phyloP scores from a whole-genome alignment of 2,329 filamentous ascomycete genomes.

The Colletotrichum simmondsii region DNA sequence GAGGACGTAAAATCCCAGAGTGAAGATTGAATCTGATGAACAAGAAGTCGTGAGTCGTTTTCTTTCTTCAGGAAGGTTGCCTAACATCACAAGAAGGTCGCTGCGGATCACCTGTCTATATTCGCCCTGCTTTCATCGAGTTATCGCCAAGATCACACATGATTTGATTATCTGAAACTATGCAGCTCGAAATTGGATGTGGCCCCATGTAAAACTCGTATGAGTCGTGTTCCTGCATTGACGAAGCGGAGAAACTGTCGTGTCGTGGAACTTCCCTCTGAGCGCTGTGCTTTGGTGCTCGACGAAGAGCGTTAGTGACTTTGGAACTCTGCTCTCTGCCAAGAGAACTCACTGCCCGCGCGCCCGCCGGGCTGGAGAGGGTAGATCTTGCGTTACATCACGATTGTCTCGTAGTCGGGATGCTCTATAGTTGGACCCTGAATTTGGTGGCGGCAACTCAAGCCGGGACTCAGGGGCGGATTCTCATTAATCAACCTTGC shows the following conservation, averaged over 20 bases:
- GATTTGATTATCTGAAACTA: too few relatives aligned
- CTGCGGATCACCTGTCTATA: too few relatives aligned
- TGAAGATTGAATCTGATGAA: too few relatives aligned
- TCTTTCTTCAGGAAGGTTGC: too few relatives aligned
- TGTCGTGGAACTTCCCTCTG: background rate
- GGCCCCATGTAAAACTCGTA: background rate
- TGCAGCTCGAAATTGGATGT: constrained; percentile 31
- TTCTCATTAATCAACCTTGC: background rate
- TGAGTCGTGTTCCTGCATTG: background rate
- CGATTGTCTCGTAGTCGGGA: background rate
- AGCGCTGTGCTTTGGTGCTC: background rate
- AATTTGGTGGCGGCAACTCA: background rate
- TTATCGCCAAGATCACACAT: too few relatives aligned
- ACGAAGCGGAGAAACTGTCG: background rate
- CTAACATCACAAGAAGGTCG: too few relatives aligned
- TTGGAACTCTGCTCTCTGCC: background rate
- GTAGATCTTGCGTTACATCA: background rate
- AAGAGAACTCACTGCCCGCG: background rate
- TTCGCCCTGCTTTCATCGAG: too few relatives aligned
- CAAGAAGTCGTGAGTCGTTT: too few relatives aligned
- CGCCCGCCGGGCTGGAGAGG: background rate
- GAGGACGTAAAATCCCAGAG: too few relatives aligned
- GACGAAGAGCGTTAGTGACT: background rate
- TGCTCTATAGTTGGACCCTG: background rate
- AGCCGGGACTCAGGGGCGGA: background rate